Evolutionary conservation across 495 filamentous ascomycete genomes (phyloP), one percentile per base, ranked within the genome.

Genomic region (Tuber indicum): DNA sequence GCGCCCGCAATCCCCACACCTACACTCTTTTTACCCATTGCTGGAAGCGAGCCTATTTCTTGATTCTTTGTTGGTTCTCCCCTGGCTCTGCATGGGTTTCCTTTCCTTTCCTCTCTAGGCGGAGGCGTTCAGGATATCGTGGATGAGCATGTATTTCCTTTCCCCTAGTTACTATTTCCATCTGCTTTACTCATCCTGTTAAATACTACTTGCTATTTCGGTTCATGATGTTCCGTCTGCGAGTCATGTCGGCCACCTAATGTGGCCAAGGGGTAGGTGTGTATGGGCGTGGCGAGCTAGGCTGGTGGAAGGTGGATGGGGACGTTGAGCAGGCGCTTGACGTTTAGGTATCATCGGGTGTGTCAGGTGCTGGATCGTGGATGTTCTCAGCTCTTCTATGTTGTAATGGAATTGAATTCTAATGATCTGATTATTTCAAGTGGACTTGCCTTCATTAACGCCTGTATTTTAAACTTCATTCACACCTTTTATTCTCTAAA

Each of bases 111-210:
- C 58, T 66, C 26, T 66, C 26, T 66, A 26, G 58, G 58, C 17
- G 58, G 58, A 66, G 58, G 58, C 58, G 58, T 66, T 66, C 58
- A 66, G 58, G 58, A 66, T 66, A 66, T 66, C 26, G 58, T 36
- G 58, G 58, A 8, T 36, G 26, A 36, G 5, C 58, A 66, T 36
- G 58, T 26, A 66, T 66, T 66, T 36, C 58, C 58, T 66, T 36
- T 66, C 5, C 16, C 58, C 12, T 36, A 36, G 58, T 66, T 36
- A 66, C 26, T 66, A 26, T 66, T 19, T 66, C 26, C 58, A 32
- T 66, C 58, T 66, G 19, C 58, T 66, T 32, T 66, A 66, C 16
- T 36, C 58, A 36, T 66, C 26, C 58, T 36, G 58, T 66, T 66
- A 66, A 32, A 66, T 66, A 66, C 32, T 66, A 36, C 58, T 8